These are phyloP conservation scores for Talaromyces trachyspermus DNA, from an alignment of 495 filamentous ascomycete genomes.

Conservation along the genomic window DNA sequence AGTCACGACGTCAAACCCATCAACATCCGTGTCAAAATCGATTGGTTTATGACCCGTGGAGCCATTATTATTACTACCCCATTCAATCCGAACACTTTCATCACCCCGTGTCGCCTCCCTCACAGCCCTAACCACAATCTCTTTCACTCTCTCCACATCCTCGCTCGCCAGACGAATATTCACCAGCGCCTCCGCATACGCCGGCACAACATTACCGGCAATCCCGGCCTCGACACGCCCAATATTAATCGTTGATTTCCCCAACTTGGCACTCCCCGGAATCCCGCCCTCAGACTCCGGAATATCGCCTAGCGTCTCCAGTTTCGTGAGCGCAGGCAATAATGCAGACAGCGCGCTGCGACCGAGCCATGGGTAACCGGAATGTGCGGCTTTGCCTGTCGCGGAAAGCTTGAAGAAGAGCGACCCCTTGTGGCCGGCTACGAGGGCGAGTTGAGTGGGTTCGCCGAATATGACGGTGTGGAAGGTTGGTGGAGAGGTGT, in stretches of 20 bases:
- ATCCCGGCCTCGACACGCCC: constrained; percentile 74
- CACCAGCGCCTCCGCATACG: constrained; percentile 57
- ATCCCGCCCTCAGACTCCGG: constrained; percentile 43
- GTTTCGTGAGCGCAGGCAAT: constrained; percentile 53
- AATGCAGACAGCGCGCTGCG: constrained; percentile 70
- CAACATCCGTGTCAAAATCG: constrained; percentile 70
- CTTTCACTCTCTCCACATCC: constrained; percentile 44
- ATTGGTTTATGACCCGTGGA: constrained; percentile 75
- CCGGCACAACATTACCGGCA: constrained; percentile 80
- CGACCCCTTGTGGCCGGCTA: constrained; percentile 84
- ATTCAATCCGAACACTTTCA: constrained; percentile 54
- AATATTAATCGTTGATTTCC: constrained; percentile 82
- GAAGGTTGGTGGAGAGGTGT: constrained; percentile 32
- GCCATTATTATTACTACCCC: constrained; percentile 31
- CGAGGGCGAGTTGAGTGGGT: constrained; percentile 80
- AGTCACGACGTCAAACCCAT: constrained; percentile 69
- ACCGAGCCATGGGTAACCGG: constrained; percentile 83
- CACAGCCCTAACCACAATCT: constrained; percentile 48
- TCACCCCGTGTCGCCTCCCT: constrained; percentile 51
- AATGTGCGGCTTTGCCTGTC: constrained; percentile 74
- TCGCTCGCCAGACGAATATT: constrained; percentile 70
- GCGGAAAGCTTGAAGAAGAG: constrained; percentile 55
- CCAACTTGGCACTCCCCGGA: constrained; percentile 68
- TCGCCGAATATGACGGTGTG: constrained; percentile 80
- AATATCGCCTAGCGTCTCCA: constrained; percentile 49